phyloP scores from a whole-genome alignment of 177 flowering plant genomes.

The Vitis hybrid region DNA sequence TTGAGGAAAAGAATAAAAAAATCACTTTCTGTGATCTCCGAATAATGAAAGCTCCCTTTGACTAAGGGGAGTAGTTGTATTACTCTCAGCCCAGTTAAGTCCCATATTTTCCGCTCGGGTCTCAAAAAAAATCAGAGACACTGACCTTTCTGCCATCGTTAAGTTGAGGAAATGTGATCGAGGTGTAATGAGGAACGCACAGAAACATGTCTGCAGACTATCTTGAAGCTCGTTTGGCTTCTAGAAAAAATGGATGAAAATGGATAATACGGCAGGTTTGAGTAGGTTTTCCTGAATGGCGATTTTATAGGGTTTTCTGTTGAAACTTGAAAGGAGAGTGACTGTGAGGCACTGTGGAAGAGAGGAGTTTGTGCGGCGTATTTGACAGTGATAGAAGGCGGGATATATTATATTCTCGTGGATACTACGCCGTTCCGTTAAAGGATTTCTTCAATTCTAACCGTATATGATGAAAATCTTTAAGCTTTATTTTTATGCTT shows the following conservation, averaged over 20 bases:
- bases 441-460: too few relatives aligned
- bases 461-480: too few relatives aligned
- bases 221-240: background rate
- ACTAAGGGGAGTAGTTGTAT: background rate
- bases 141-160: constrained; percentile 3
- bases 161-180: constrained; percentile 4
- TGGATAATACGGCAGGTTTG: background rate
- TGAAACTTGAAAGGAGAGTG: too few relatives aligned
- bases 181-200: constrained; percentile 8
- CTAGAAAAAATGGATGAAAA: background rate
- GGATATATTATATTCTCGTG: too few relatives aligned
- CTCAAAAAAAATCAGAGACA: background rate
- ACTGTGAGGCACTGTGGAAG: too few relatives aligned
- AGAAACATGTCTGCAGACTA: constrained; percentile 9
- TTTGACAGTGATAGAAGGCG: too few relatives aligned
- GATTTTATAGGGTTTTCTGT: background rate
- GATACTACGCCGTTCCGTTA: too few relatives aligned
- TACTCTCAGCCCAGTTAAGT: too few relatives aligned
- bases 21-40: background rate
- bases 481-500: too few relatives aligned
- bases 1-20: background rate
- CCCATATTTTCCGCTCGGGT: background rate
- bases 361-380: too few relatives aligned
- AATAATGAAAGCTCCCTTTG: background rate
- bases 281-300: background rate